Conservation (phyloP, 176 grass and related monocot species). For the Carex parvula region DNA sequence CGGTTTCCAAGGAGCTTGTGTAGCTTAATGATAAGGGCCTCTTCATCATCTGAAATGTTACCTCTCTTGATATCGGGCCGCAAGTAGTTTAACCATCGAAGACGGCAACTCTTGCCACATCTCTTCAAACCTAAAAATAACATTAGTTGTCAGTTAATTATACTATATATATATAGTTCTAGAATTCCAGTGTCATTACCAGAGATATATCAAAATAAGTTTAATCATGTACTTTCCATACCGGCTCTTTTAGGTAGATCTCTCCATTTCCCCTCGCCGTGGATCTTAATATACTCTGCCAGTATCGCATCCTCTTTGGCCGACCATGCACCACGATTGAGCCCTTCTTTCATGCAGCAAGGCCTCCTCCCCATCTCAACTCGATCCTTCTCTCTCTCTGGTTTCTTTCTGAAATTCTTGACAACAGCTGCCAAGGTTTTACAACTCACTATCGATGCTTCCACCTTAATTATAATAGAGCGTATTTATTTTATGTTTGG, state of each 20-base stretch:
- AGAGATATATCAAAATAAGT: neutral
- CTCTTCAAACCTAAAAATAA: slow-evolving; percentile 17
- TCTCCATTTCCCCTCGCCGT: slow-evolving; percentile 35
- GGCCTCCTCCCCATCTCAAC: slow-evolving; percentile 30
- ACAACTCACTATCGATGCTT: neutral
- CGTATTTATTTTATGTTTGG: neutral
- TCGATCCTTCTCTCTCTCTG: neutral
- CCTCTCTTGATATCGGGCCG: slow-evolving; percentile 45
- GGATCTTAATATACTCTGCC: slow-evolving; percentile 25
- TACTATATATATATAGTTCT: neutral
- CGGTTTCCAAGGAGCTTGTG: slow-evolving; percentile 39
- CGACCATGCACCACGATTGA: slow-evolving; percentile 31
- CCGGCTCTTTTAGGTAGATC: slow-evolving; percentile 33
- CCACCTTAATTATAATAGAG: neutral
- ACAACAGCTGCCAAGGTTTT: neutral
- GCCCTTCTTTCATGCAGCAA: slow-evolving; percentile 31
- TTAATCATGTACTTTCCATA: neutral
- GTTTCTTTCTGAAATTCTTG: neutral
- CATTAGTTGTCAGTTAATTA: neutral
- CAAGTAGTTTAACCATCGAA: slow-evolving; percentile 42
- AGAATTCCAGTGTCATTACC: neutral
- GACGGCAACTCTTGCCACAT: slow-evolving; percentile 37
- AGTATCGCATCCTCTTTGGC: slow-evolving; percentile 25
- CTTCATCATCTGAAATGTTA: slow-evolving; percentile 38
- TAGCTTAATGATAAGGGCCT: slow-evolving; percentile 35